Evolutionary conservation across 352 stramenopile species (phyloP), one percentile per base, ranked within the genome.

Genomic region (Globisporangium lucens): DNA sequence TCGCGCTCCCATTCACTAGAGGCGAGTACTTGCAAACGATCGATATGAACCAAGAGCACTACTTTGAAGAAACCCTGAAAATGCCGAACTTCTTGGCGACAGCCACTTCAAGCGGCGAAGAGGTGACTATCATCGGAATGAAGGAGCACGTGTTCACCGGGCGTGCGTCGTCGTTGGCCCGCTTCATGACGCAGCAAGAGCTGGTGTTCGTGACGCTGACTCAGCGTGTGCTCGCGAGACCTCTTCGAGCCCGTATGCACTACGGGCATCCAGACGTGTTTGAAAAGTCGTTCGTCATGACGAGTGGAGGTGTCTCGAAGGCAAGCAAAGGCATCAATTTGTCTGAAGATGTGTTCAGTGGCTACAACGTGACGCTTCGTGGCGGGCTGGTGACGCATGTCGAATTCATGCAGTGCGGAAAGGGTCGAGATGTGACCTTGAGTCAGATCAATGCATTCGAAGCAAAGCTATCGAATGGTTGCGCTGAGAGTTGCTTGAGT

Each of bases 11-110:
- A 4, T 97, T 97, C 63, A 95, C 89, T 8, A 79, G 87, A 29
- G 89, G 89, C 29, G 89, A 97, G 66, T 95, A 92, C 65, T 53
- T 97, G 30, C 89, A 97, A 67, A 95, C 87, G 8, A 97, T 97
- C 61, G 89, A 97, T 77, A 95, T 95, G 89, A 97, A 97, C 70
- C 89, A 97, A 68, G 89, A 97, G 55, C 86, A 95, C 60, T 95
- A 95, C 71, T 87, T 95, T 36, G 89, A 97, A 70, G 87, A 95
- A 63, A 87, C 82, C 27, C 67, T 97, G 20, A 97, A 95, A 73
- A 95, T 97, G 75, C 86, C 87, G 0, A 94, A 94, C 64, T 94
- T 96, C 61, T 64, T 96, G 62, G 86, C 87, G 5, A 93, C 85
- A 15, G 82, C 82, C 22, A 82, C 76, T 4, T 68, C 69, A 12